A percentile compares a stretch with the other conserved stretches of the same genome.
phyloP scores from a whole-genome alignment of 495 filamentous ascomycete species.

The Apodospora peruviana region DNA sequence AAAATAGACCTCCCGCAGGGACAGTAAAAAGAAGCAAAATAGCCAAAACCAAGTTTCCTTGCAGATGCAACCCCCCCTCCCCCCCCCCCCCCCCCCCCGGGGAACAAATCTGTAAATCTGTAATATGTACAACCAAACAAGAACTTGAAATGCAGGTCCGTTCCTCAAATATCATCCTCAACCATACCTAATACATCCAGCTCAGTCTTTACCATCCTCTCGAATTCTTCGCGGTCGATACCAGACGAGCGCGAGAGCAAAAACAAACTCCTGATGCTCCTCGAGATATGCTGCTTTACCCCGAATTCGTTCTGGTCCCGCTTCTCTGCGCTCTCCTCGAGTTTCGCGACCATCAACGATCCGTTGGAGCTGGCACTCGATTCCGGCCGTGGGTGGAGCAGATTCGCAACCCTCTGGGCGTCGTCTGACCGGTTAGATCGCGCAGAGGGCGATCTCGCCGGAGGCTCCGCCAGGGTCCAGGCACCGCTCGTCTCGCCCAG shows the following conservation, averaged over 20 bases:
- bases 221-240: slow-evolving; percentile 80
- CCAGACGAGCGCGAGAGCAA: slow-evolving; percentile 72
- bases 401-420: slow-evolving; percentile 17
- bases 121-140: background rate
- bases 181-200: slow-evolving; percentile 70
- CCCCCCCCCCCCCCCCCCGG: too few relatives aligned
- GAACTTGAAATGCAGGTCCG: too few relatives aligned
- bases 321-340: slow-evolving; percentile 59
- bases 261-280: slow-evolving; percentile 84
- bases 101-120: too few relatives aligned
- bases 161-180: slow-evolving; percentile 53
- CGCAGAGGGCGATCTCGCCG: slow-evolving; percentile 29
- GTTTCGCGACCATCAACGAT: slow-evolving; percentile 54
- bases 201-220: slow-evolving; percentile 72
- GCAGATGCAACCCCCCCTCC: too few relatives aligned
- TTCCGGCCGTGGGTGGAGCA: slow-evolving; percentile 42
- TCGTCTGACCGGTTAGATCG: slow-evolving; percentile 23
- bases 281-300: slow-evolving; percentile 82
- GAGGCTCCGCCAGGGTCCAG: slow-evolving; percentile 34
- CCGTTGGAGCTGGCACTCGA: slow-evolving; percentile 50
- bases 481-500: slow-evolving; percentile 20
- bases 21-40: too few relatives aligned
- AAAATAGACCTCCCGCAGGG: too few relatives aligned
- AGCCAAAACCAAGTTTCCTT: too few relatives aligned
- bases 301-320: slow-evolving; percentile 68